phyloP scores from a whole-genome alignment of 2,329 filamentous ascomycete genomes.

The Hymenotorrendiella dingleyae region DNA sequence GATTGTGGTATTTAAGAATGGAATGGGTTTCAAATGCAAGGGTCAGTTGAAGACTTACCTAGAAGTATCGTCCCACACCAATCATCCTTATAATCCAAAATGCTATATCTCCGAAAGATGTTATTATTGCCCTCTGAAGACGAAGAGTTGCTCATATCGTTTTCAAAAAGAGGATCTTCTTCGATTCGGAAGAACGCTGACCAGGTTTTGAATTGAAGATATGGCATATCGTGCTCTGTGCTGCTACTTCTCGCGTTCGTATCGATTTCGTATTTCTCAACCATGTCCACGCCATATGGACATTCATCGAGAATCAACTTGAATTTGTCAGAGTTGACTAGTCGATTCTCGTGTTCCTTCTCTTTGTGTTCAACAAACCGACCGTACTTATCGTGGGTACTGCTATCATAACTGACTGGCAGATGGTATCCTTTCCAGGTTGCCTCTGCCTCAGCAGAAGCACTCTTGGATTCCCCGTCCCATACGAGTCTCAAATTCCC shows the following conservation, averaged over 20 bases:
- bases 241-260: background rate
- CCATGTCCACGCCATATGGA: background rate
- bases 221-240: slow-evolving; percentile 13
- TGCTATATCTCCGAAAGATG: slow-evolving; percentile 19
- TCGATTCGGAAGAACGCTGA: slow-evolving; percentile 9
- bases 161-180: background rate
- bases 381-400: background rate
- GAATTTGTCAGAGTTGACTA: background rate
- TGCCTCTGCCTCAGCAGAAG: background rate
- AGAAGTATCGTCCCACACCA: slow-evolving; percentile 32
- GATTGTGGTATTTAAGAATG: too few species aligned
- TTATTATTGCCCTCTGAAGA: background rate
- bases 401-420: background rate
- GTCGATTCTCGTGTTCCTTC: background rate
- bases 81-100: slow-evolving; percentile 28
- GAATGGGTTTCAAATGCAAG: too few species aligned
- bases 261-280: background rate
- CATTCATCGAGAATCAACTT: background rate
- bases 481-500: slow-evolving; percentile 30
- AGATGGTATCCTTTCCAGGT: slow-evolving; percentile 1
- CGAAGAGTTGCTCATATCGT: too few species aligned
- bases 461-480: slow-evolving; percentile 14
- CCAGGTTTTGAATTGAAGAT: slow-evolving; percentile 32
- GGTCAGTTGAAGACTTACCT: too few species aligned
- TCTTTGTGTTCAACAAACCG: background rate